Evolutionary conservation across 805 yeast genomes (phyloP).

Genomic region (Scheffersomyces amazonensis): DNA sequence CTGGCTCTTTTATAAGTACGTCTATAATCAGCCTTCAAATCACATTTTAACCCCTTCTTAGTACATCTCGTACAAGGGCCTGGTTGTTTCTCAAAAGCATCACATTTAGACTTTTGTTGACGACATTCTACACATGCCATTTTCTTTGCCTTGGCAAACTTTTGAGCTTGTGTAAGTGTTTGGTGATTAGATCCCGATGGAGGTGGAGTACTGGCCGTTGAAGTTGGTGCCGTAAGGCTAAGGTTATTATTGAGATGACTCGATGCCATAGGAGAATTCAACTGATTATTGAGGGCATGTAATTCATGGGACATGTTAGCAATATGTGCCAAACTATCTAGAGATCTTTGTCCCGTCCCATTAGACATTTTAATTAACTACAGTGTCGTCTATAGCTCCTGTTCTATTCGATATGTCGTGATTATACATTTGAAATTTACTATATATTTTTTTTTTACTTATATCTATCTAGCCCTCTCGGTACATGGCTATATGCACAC

Average conservation of each 20-base stretch:
- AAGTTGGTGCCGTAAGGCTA: slow-evolving; percentile 1
- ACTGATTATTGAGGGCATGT: slow-evolving; percentile 25
- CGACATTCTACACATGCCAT: slow-evolving; percentile 96
- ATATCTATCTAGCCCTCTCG: too few species aligned
- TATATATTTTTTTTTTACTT: too few species aligned
- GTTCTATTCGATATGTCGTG: too few species aligned
- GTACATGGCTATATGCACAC: too few species aligned
- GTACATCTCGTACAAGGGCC: slow-evolving; percentile 79
- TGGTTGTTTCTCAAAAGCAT: slow-evolving; percentile 74
- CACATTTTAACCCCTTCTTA: slow-evolving; percentile 67
- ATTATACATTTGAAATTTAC: too few species aligned
- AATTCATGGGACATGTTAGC: slow-evolving; percentile 45
- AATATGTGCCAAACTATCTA: slow-evolving; percentile 40
- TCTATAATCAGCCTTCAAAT: slow-evolving; percentile 76
- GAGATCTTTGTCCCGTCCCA: slow-evolving; percentile 22
- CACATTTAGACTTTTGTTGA: slow-evolving; percentile 91
- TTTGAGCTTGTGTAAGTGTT: slow-evolving; percentile 1
- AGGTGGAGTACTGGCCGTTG: slow-evolving; percentile 3
- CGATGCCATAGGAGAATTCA: slow-evolving; percentile 4
- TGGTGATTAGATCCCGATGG: background rate
- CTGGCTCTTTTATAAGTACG: slow-evolving; percentile 87
- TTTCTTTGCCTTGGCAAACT: slow-evolving; percentile 38
- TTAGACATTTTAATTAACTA: slow-evolving; percentile 15
- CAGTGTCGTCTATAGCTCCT: too few species aligned
- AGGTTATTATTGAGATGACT: background rate